Base-by-base conservation (phyloP, 1,284 basidiomycete genomes). In the Kwoniella shivajii region DNA sequence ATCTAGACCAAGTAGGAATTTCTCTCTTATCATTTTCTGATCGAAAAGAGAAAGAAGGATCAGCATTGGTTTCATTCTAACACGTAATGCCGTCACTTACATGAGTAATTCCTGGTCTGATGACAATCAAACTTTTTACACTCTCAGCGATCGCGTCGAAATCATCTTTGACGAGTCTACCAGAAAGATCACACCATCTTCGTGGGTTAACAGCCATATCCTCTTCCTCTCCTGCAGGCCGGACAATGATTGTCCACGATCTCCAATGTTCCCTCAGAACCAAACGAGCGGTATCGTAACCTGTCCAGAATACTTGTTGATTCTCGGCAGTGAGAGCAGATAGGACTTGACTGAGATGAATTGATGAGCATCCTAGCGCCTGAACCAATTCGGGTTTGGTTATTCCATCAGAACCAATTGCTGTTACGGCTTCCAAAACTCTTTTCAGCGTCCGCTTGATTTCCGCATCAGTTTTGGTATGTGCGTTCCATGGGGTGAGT, bases 101-200 rank as follows among this genome's bases (percentile, higher is more conserved):
- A 82, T 89, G 84, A 33, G 83, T 82, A 46, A 89, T 83, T 2
- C 88, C 89, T 10, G 90, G 89, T 59, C 85, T 82, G 58, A 85
- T 82, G 36, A 88, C 74, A 44, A 92, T 70, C 30, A 85, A 74
- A 4, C 86, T 84, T 43, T 85, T 80, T 27, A 89, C 84, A n/a
- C 86, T 84, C 60, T 84, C 81, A 41, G 86, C 70, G 10, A 85
- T 87, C 34, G 85, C 83, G 50, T 84, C 81, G 89, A 89, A 92
- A 36, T 85, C 81, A 48, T 84, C 83, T 7, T 77, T 69, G 34
- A 89, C 78, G 64, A 81, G 82, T 16, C 72, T 68, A 1, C 90
- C 90, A 45, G 79, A 80, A 49, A 90, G 83, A 71, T 89, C 86
- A 38, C 88, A 72, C 90, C 90, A 92, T 24, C 88, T 82, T 42